Percentiles rank a stretch among this genome's conserved stretches.
These are phyloP conservation scores for Talaromyces sp. DNA, from an alignment of 2,329 filamentous ascomycete species.

Conservation along the genomic window DNA sequence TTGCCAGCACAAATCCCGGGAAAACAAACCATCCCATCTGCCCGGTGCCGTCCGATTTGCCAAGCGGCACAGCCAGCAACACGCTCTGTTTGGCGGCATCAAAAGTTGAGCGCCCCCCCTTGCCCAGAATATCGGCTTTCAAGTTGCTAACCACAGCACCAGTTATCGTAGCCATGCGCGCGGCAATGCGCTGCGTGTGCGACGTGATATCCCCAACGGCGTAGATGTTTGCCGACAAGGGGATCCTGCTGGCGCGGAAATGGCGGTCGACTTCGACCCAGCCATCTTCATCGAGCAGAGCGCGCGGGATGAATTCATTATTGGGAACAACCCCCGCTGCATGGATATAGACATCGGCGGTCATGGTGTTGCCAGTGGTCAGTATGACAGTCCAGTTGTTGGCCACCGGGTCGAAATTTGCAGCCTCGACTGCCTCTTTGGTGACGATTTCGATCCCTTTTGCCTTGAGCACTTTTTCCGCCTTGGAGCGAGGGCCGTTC, in stretches of 20 bases:
- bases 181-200: slow-evolving; percentile 19
- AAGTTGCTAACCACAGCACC: slow-evolving; percentile 13
- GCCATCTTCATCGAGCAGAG: slow-evolving; percentile 43
- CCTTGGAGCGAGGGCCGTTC: slow-evolving; percentile 30
- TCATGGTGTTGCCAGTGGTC: slow-evolving; percentile 43
- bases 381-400: slow-evolving; percentile 41
- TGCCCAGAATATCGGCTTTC: slow-evolving; percentile 14
- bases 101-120: slow-evolving; percentile 11
- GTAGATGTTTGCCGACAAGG: slow-evolving; percentile 18
- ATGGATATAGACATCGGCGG: slow-evolving; percentile 51
- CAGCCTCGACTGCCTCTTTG: slow-evolving; percentile 29
- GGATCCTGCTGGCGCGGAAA: slow-evolving; percentile 20
- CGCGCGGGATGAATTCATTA: slow-evolving; percentile 47
- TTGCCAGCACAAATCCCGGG: slow-evolving; percentile 13
- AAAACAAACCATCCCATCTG: slow-evolving; percentile 11
- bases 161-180: slow-evolving; percentile 7
- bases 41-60: slow-evolving; percentile 12
- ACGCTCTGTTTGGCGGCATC: background rate
- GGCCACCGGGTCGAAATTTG: slow-evolving; percentile 18
- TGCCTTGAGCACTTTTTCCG: slow-evolving; percentile 44
- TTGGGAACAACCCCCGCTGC: slow-evolving; percentile 51
- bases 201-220: slow-evolving; percentile 29
- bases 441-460: slow-evolving; percentile 45
- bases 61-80: slow-evolving; percentile 13
- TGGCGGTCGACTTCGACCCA: slow-evolving; percentile 46